These are phyloP conservation scores for Multifurca ochricompacta DNA, from an alignment of 768 basidiomycete species.

Conservation along the genomic window DNA sequence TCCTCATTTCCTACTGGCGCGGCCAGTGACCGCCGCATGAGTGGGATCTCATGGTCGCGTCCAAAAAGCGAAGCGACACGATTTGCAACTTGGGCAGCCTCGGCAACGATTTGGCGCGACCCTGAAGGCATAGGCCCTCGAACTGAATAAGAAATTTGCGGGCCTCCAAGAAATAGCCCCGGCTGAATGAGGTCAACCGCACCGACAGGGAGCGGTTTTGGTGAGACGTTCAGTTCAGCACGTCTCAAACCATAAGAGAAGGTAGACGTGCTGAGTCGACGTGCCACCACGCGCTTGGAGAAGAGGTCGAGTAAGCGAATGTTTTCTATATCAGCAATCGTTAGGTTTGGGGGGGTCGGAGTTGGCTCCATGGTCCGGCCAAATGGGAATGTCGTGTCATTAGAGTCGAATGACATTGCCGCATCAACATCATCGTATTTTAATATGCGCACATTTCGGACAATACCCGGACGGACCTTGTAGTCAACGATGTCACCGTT, in stretches of 20 bases:
- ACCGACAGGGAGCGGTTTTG: slow-evolving; percentile 18
- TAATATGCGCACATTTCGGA: slow-evolving; percentile 57
- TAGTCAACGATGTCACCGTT: slow-evolving; percentile 63
- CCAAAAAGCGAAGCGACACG: slow-evolving; percentile 70
- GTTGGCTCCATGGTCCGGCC: slow-evolving; percentile 24
- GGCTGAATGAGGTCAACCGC: slow-evolving; percentile 6
- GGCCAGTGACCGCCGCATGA: slow-evolving; percentile 47
- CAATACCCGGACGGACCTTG: slow-evolving; percentile 60
- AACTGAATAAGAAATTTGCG: slow-evolving; percentile 41
- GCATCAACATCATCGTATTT: slow-evolving; percentile 65
- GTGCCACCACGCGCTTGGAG: slow-evolving; percentile 5
- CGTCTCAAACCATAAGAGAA: background rate
- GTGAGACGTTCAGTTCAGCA: slow-evolving; percentile 24
- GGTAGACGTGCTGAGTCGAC: background rate
- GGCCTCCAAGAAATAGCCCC: slow-evolving; percentile 41
- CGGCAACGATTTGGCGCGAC: slow-evolving; percentile 55
- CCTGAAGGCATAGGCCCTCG: slow-evolving; percentile 29
- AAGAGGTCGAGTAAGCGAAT: slow-evolving; percentile 29
- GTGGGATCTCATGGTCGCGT: slow-evolving; percentile 48
- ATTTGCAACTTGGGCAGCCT: slow-evolving; percentile 77
- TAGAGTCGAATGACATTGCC: slow-evolving; percentile 30
- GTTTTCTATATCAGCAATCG: slow-evolving; percentile 19
- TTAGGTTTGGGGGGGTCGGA: slow-evolving; percentile 5
- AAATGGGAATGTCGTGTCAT: slow-evolving; percentile 35
- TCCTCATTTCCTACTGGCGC: slow-evolving; percentile 29